A percentile compares a stretch with the other conserved stretches of the same genome.
Evolutionary conservation across 2,329 filamentous ascomycete genomes (phyloP).

Genomic region (Aspergillus floridensis): DNA sequence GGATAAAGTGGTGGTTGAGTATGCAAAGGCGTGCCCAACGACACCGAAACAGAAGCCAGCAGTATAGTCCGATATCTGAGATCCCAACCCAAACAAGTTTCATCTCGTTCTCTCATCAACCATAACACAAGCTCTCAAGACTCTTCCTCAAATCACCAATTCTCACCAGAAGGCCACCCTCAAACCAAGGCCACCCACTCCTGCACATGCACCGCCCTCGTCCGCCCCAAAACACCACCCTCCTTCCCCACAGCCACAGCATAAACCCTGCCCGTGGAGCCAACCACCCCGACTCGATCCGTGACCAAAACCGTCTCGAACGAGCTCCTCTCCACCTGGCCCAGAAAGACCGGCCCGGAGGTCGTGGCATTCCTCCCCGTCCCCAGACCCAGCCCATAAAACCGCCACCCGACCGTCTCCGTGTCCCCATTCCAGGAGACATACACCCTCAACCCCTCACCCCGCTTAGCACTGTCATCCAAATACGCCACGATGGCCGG

Average conservation of each 20-base stretch:
- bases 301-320: conserved; percentile 1
- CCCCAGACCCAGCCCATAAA: conserved; percentile 34
- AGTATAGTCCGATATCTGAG: too few relatives aligned
- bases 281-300: not conserved
- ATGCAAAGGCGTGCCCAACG: not conserved
- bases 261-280: not conserved
- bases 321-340: not conserved
- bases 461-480: conserved; percentile 4
- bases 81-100: too few relatives aligned
- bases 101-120: too few relatives aligned
- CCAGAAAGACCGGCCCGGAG: not conserved
- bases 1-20: conserved; percentile 18
- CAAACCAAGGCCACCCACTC: not conserved
- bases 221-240: not conserved
- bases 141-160: too few relatives aligned
- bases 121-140: too few relatives aligned
- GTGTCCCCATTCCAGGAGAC: conserved; percentile 58
- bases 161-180: not conserved
- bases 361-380: not conserved
- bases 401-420: conserved; percentile 49
- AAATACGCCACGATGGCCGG: conserved; percentile 38
- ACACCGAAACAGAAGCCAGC: too few relatives aligned
- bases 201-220: not conserved
- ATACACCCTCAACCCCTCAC: conserved; percentile 38
- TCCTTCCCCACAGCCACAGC: not conserved